phyloP scores from a whole-genome alignment of 306 rosid species.

The Dalbergia cochinchinensis region DNA sequence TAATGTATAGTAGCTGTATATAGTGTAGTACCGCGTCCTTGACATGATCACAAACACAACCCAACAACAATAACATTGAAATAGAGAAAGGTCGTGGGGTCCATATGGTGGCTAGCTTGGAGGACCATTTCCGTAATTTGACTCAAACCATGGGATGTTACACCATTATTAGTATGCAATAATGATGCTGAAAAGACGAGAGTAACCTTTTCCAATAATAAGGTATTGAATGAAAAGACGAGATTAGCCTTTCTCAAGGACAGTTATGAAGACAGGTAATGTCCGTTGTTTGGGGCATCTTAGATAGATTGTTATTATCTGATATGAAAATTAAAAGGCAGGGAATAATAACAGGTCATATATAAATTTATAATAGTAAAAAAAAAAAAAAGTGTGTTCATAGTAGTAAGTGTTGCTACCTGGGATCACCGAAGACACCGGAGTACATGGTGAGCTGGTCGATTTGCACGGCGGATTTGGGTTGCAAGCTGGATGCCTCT shows the following conservation, averaged over 20 bases:
- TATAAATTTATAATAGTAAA: neutral
- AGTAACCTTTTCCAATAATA: neutral
- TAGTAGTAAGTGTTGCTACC: conserved; percentile 50
- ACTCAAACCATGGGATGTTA: no score
- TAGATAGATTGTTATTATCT: neutral
- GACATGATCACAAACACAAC: neutral
- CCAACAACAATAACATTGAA: neutral
- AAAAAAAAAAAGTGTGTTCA: neutral
- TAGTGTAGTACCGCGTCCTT: conserved; percentile 41
- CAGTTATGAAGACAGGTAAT: conserved; percentile 55
- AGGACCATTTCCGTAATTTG: conserved; percentile 38
- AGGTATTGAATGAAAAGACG: neutral
- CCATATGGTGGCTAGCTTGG: neutral
- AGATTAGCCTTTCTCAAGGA: conserved; percentile 3
- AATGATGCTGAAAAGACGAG: neutral
- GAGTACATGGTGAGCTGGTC: conserved; percentile 84
- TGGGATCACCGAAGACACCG: conserved; percentile 89
- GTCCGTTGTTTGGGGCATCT: conserved; percentile 46
- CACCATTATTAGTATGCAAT: neutral
- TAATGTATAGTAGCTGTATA: conserved; percentile 8
- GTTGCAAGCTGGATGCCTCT: conserved; percentile 73
- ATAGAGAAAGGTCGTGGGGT: neutral
- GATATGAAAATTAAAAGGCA: neutral
- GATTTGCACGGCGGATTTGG: conserved; percentile 79
- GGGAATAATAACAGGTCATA: neutral